These are phyloP conservation scores for Eucalyptus polybractea DNA, from an alignment of 345 rosid species.

Conservation along the genomic window DNA sequence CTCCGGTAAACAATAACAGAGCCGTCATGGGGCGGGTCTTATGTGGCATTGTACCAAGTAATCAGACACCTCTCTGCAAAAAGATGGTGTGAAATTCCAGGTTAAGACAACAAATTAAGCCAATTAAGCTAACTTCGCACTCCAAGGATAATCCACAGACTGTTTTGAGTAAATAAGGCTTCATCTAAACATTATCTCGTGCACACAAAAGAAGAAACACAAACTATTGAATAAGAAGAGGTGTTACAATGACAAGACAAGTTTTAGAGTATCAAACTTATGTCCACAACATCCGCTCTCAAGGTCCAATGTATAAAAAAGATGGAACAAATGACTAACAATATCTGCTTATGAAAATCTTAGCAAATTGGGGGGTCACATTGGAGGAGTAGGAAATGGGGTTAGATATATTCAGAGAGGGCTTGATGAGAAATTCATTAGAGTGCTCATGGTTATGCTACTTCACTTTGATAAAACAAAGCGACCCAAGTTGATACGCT, in stretches of 20 bases:
- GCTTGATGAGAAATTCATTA: background rate
- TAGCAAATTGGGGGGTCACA: background rate
- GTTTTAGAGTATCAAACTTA: background rate
- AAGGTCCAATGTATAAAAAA: background rate
- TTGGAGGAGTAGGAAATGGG: background rate
- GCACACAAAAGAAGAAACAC: background rate
- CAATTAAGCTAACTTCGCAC: background rate
- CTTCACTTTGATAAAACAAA: background rate
- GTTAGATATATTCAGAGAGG: background rate
- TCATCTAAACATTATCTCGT: background rate
- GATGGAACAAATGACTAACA: background rate
- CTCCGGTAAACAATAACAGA: conserved; percentile 40
- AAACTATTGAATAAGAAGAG: background rate
- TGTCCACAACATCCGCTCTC: background rate
- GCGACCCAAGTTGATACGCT: background rate
- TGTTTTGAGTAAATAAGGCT: background rate
- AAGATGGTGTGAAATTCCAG: background rate
- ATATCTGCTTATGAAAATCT: background rate
- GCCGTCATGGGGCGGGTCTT: conserved; percentile 49
- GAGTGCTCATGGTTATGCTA: background rate
- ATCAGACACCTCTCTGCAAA: background rate
- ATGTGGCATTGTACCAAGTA: conserved; percentile 30
- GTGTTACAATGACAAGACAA: background rate
- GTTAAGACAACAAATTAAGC: background rate
- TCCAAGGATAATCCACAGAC: background rate